phyloP scores from a whole-genome alignment of 306 rosid species.

The Trichosanthes truncata region DNA sequence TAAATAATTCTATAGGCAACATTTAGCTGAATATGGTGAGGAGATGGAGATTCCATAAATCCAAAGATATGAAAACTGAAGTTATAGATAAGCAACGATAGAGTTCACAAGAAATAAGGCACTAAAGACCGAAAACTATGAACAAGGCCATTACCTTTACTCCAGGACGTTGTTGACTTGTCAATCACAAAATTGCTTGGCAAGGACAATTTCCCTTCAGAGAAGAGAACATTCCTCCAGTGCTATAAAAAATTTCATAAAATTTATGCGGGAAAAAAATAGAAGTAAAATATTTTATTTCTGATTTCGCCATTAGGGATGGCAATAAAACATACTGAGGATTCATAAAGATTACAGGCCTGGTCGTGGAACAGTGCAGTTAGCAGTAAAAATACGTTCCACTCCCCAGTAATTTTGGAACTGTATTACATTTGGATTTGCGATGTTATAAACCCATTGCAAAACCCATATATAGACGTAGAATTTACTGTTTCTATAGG shows the following conservation, averaged over 20 bases:
- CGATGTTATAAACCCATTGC: slow-evolving; percentile 2
- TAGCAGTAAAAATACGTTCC: slow-evolving; percentile 7
- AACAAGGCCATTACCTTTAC: background rate
- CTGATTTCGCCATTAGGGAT: background rate
- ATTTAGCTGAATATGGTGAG: background rate
- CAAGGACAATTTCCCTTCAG: background rate
- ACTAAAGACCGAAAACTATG: background rate
- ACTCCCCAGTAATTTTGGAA: slow-evolving; percentile 5
- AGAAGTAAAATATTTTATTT: background rate
- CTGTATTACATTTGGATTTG: background rate
- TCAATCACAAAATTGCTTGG: background rate
- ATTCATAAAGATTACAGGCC: background rate
- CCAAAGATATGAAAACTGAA: background rate
- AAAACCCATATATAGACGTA: background rate
- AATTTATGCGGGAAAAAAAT: background rate
- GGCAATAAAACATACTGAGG: background rate
- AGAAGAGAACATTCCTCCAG: background rate
- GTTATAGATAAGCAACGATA: background rate
- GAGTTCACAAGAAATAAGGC: background rate
- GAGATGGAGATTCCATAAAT: background rate
- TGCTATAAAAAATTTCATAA: background rate
- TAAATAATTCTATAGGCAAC: background rate
- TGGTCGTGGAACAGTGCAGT: background rate
- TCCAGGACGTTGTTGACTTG: background rate
- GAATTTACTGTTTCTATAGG: background rate